Evolutionary conservation across 1,139 yeast species (phyloP), one percentile per base, ranked within the genome.

Genomic region (Taphrina deformans): DNA sequence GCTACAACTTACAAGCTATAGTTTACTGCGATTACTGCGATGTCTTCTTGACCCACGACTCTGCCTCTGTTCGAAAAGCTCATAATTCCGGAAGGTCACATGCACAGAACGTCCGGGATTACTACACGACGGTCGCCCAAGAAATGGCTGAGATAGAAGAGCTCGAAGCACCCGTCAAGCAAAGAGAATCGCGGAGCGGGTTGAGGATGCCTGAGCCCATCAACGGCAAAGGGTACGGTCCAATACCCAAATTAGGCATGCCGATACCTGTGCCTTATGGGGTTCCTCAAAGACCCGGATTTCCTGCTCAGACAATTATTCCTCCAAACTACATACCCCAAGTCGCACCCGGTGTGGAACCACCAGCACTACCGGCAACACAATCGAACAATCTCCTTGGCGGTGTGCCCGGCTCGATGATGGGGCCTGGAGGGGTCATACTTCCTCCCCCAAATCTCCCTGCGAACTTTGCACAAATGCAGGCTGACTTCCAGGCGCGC

Each of bases 1-100:
- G n/a, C n/a, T n/a, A n/a, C n/a, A n/a, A 18, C 27, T 44, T 7
- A 44, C n/a, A 21, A 44, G 12, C 24, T 23, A 21, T 21, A 64
- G 66, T 86, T 75, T 88, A 87, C 76, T 91, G 97, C 76, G 96
- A 88, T 72, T 91, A 90, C 73, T 91, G 97, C 75, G 86, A 86
- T 76, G 80, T 92, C 26, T 87, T 88, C 72, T 79, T 91, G 67
- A 91, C 97, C 1, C 97, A 91, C 73, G 97, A 90, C 76, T 88
- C 96, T 33, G 80, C 85, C 74, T 88, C 96, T 77, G 97, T 91
- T 63, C 79, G 97, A 52, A 86, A 88, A 72, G 86, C 92, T 50
- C 98, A 92, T 75, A 77, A 89, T 60, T 79, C 83, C 59, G 98
- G 98, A 14, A 84, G 84, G 72, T 87, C 88, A 74, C 98, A 92